Conservation (phyloP, 768 basidiomycete species). For the Russula virescens region DNA sequence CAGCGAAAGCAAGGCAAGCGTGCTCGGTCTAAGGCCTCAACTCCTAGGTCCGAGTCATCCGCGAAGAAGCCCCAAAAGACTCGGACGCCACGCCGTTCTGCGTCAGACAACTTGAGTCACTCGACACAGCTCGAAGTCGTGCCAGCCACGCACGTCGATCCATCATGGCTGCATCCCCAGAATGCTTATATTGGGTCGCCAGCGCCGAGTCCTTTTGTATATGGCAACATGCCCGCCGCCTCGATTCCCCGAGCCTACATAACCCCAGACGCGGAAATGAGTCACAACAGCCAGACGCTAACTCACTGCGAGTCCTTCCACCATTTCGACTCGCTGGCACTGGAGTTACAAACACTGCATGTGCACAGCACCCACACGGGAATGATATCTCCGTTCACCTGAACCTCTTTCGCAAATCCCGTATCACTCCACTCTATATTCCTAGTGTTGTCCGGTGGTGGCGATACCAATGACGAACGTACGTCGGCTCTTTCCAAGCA, state of each 20-base stretch:
- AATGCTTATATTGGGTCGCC: neutral
- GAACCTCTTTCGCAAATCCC: neutral
- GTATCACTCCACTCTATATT: constrained; percentile 3
- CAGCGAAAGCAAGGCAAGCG: too few species aligned
- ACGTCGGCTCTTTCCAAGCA: constrained; percentile 2
- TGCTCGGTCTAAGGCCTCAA: too few species aligned
- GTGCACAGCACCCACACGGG: constrained; percentile 27
- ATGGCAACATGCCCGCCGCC: neutral
- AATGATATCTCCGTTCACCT: constrained; percentile 19
- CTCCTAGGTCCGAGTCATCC: neutral
- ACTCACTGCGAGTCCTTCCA: constrained; percentile 3
- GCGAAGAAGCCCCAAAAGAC: neutral
- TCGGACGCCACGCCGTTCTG: neutral
- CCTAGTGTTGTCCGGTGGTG: neutral
- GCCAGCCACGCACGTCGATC: constrained; percentile 13
- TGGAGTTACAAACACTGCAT: constrained; percentile 32
- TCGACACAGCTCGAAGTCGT: neutral
- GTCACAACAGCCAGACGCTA: neutral
- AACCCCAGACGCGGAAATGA: neutral
- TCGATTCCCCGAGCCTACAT: neutral
- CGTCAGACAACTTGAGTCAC: neutral
- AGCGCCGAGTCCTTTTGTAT: neutral
- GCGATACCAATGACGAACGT: constrained; percentile 5
- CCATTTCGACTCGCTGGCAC: constrained; percentile 32
- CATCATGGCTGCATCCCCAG: constrained; percentile 13